Evolutionary conservation across 768 basidiomycete genomes (phyloP), one percentile per base, ranked within the genome.

Genomic region (Nevesoporus exiguus): DNA sequence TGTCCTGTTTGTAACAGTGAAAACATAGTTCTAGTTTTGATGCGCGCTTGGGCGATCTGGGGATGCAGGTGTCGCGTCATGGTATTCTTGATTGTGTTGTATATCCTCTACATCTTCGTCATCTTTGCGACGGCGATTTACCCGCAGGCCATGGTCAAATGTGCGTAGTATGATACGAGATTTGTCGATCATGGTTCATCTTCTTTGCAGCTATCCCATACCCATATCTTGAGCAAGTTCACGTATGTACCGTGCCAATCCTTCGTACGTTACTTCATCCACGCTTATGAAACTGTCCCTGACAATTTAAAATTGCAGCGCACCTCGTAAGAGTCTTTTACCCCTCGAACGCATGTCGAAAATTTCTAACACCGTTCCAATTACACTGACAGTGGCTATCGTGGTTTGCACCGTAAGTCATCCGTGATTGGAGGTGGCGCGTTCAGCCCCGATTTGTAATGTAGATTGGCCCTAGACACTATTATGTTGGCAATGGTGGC

Each of bases 41-140:
- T 66, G 48, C 59, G 67, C 15, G 57, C 59, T 5, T 66, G 68
- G 45, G 64, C 62, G 4, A 64, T 68, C 42, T 47, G 61, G 53
- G 48, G 61, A 13, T 61, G 56, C 36, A 40, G 15, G 5, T 56
- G 34, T 24, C 14, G 42, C 36, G 2, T 59, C 5, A 34, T 45
- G 4, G 7, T 36, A 0, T 13, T 41, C 3, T 27, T 36, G 11
- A 53, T 50, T 19, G 8, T 11, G 3, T 11, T 14, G 33, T 33
- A 33, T 33, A 33, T 33, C 33, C 14, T 33, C 9, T 33, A 33
- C 33, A 33, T 33, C 14, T 14, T 33, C 13, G 33, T 11, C 13
- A 11, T 33, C 3, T 33, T 33, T 33, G 9, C 33, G 10, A 11
- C 33, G 10, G 14, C 13, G 3, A 14, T 33, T 33, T 33, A 33